A percentile compares a stretch with the other conserved stretches of the same genome.
phyloP scores from a whole-genome alignment of 2,329 filamentous ascomycete species.

The Incumbomyces delicatus region DNA sequence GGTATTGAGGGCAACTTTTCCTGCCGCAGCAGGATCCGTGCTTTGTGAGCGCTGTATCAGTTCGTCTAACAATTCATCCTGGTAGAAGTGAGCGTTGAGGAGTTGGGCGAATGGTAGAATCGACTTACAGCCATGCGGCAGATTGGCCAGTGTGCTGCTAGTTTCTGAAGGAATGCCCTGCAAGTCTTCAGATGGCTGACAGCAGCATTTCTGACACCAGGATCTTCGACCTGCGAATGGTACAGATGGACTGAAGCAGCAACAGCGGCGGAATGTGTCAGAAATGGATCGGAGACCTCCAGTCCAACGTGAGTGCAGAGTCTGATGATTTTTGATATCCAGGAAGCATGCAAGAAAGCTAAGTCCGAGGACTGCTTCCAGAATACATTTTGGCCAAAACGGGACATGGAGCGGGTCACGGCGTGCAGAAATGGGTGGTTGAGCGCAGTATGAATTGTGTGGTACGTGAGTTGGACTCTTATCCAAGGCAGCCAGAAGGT shows the following conservation, averaged over 20 bases:
- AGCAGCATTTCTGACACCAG: slow-evolving; percentile 27
- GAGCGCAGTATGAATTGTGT: slow-evolving; percentile 41
- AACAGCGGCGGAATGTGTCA: slow-evolving; percentile 43
- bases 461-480: slow-evolving; percentile 45
- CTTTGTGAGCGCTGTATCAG: too few species aligned
- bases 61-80: too few species aligned
- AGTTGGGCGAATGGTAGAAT: too few species aligned
- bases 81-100: too few species aligned
- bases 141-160: too few species aligned
- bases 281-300: slow-evolving; percentile 42
- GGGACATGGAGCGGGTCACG: slow-evolving; percentile 42
- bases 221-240: slow-evolving; percentile 43
- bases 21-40: too few species aligned
- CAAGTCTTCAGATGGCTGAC: too few species aligned
- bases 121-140: too few species aligned
- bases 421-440: slow-evolving; percentile 48
- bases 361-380: slow-evolving; percentile 45
- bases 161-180: too few species aligned
- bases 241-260: slow-evolving; percentile 46
- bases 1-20: too few species aligned
- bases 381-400: slow-evolving; percentile 45
- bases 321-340: slow-evolving; percentile 46
- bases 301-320: slow-evolving; percentile 45
- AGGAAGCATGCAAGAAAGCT: slow-evolving; percentile 43
- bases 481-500: slow-evolving; percentile 46